These are phyloP conservation scores for Mortierella sp. DNA, from an alignment of 371 early-diverging fungal species.

Conservation along the genomic window DNA sequence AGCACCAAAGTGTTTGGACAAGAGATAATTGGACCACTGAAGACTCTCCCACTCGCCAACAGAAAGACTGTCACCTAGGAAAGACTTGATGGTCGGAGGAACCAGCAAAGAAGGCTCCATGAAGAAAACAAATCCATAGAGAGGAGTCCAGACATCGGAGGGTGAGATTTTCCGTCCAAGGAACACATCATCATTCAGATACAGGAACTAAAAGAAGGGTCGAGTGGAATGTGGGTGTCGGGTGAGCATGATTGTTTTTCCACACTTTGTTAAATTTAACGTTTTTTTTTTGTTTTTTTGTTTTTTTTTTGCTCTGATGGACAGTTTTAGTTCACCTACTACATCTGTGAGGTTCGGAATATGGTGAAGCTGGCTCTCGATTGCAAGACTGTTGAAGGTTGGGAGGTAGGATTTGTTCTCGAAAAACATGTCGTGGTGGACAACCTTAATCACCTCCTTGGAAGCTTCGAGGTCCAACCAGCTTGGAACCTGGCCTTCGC, in stretches of 20 bases:
- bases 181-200: constrained; percentile 55
- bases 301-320: neutral
- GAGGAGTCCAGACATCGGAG: constrained; percentile 50
- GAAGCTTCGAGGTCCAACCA: constrained; percentile 30
- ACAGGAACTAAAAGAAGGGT: constrained; percentile 32
- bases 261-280: neutral
- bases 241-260: neutral
- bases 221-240: neutral
- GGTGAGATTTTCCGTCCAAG: constrained; percentile 17
- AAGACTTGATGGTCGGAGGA: constrained; percentile 16
- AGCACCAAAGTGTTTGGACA: constrained; percentile 47
- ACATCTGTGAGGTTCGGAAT: constrained; percentile 31
- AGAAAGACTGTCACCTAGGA: constrained; percentile 1
- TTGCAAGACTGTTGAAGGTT: constrained; percentile 40
- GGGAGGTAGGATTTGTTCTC: constrained; percentile 15
- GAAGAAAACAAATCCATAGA: constrained; percentile 54
- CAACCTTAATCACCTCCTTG: constrained; percentile 14
- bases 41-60: constrained; percentile 52
- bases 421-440: constrained; percentile 29
- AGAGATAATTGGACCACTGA: constrained; percentile 43
- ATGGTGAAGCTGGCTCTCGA: constrained; percentile 42
- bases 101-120: constrained; percentile 42
- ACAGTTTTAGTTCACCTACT: constrained; percentile 15
- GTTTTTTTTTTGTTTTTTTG: too few relatives aligned
- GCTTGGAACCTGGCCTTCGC: constrained; percentile 21